phyloP scores from a whole-genome alignment of 306 rosid genomes.

The Potentilla sterilis region DNA sequence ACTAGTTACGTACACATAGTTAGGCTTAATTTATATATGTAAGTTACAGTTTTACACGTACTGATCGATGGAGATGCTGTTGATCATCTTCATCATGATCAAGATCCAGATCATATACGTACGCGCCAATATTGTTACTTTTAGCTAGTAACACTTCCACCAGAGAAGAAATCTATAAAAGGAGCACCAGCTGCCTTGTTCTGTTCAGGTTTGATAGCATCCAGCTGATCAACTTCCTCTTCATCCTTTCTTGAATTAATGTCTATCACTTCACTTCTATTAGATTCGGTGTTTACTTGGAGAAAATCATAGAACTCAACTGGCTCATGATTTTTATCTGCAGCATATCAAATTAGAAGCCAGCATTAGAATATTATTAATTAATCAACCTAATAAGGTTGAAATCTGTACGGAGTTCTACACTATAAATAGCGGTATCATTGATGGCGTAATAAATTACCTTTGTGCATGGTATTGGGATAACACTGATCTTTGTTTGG shows the following conservation, averaged over 20 bases:
- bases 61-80: slow-evolving; percentile 4
- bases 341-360: slow-evolving; percentile 19
- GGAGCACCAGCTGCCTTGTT: slow-evolving; percentile 37
- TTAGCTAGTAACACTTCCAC: slow-evolving; percentile 23
- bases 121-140: neutral
- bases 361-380: neutral
- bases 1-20: slow-evolving; percentile 3
- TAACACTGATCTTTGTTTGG: neutral
- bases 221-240: slow-evolving; percentile 64
- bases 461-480: slow-evolving; percentile 15
- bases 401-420: neutral
- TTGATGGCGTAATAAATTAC: neutral
- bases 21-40: neutral
- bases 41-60: slow-evolving; percentile 5
- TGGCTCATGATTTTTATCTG: slow-evolving; percentile 54
- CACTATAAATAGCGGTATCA: neutral
- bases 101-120: neutral
- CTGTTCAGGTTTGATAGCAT: slow-evolving; percentile 24
- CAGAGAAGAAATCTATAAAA: slow-evolving; percentile 64
- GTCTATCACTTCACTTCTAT: slow-evolving; percentile 74
- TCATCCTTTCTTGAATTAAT: slow-evolving; percentile 56
- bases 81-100: slow-evolving; percentile 19
- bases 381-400: neutral
- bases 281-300: slow-evolving; percentile 64
- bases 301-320: slow-evolving; percentile 82